These are phyloP conservation scores for Lachancea cidri DNA, from an alignment of 805 yeast species.

Conservation along the genomic window DNA sequence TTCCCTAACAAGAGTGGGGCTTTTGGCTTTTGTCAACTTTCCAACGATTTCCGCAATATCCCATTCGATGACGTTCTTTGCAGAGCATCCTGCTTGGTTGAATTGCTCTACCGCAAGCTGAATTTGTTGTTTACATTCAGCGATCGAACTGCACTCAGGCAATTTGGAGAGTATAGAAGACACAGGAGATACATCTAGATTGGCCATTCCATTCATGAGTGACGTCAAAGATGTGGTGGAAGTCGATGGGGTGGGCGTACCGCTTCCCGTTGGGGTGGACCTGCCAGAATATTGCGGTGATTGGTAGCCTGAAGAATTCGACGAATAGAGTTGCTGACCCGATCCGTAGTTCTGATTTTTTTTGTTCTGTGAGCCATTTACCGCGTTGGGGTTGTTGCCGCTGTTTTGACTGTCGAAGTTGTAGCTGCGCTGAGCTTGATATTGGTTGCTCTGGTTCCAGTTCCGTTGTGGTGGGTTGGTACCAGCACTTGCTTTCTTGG, in stretches of 20 bases:
- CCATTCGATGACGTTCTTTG: conserved; percentile 52
- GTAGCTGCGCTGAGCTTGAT: conserved; percentile 9
- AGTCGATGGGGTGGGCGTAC: conserved; percentile 39
- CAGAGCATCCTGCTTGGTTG: conserved; percentile 38
- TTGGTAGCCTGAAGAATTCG: conserved; percentile 28
- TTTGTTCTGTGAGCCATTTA: conserved; percentile 11
- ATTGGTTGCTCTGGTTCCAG: conserved; percentile 17
- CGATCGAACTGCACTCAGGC: conserved; percentile 30
- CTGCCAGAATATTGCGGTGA: conserved; percentile 17
- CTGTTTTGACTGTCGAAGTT: conserved; percentile 11
- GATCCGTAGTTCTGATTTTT: conserved; percentile 15
- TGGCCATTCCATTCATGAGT: conserved; percentile 62
- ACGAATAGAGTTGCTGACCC: conserved; percentile 6
- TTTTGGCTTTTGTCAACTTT: conserved; percentile 68
- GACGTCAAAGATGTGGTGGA: conserved; percentile 73
- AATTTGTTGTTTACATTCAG: conserved; percentile 34
- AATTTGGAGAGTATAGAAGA: conserved; percentile 43
- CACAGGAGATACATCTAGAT: conserved; percentile 61
- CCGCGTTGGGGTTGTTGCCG: conserved; percentile 10
- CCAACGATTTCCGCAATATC: conserved; percentile 55
- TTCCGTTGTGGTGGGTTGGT: conserved; percentile 17
- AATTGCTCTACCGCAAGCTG: conserved; percentile 45
- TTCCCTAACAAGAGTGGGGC: conserved; percentile 70
- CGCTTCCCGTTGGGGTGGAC: conserved; percentile 33
- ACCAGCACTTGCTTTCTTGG: conserved; percentile 13